Conservation (phyloP, 2,329 filamentous ascomycete genomes). For the Elsinoe necatrix region DNA sequence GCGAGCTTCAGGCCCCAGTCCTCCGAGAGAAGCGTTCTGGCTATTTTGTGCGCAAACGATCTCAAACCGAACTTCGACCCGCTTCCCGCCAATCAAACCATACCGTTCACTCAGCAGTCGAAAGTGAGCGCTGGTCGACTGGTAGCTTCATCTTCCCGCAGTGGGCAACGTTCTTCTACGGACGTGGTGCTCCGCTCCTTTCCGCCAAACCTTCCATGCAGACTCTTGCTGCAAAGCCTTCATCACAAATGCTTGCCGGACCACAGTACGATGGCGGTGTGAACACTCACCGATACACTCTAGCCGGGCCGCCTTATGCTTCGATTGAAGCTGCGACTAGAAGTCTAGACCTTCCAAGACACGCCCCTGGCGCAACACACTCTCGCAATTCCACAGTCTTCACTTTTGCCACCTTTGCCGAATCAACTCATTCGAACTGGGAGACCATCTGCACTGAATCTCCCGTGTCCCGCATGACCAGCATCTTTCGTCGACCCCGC, state of each 20-base stretch:
- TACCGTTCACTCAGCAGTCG: constrained; percentile 20
- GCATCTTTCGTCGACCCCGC: constrained; percentile 28
- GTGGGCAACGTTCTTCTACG: constrained; percentile 32
- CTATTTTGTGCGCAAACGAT: constrained; percentile 27
- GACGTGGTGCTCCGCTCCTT: constrained; percentile 22
- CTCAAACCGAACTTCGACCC: constrained; percentile 21
- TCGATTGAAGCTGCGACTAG: constrained; percentile 2
- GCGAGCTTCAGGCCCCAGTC: constrained; percentile 26
- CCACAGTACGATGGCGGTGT: not conserved
- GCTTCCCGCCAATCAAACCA: constrained; percentile 26
- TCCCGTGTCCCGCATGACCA: constrained; percentile 27
- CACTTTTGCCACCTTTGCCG: constrained; percentile 18
- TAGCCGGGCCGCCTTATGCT: constrained; percentile 11
- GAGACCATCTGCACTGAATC: constrained; percentile 15
- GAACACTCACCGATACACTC: not conserved
- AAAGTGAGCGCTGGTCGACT: constrained; percentile 25
- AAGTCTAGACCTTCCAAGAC: constrained; percentile 4
- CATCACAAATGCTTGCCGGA: constrained; percentile 14
- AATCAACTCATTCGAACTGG: constrained; percentile 6
- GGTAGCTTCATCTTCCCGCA: constrained; percentile 28
- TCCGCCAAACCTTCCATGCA: constrained; percentile 11
- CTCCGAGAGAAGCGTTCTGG: constrained; percentile 29
- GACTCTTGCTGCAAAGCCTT: constrained; percentile 15
- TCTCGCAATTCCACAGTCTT: constrained; percentile 9
- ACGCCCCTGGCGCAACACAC: not conserved